These are phyloP conservation scores for Nigrospora oryzae DNA, from an alignment of 2,329 filamentous ascomycete species.

Conservation along the genomic window DNA sequence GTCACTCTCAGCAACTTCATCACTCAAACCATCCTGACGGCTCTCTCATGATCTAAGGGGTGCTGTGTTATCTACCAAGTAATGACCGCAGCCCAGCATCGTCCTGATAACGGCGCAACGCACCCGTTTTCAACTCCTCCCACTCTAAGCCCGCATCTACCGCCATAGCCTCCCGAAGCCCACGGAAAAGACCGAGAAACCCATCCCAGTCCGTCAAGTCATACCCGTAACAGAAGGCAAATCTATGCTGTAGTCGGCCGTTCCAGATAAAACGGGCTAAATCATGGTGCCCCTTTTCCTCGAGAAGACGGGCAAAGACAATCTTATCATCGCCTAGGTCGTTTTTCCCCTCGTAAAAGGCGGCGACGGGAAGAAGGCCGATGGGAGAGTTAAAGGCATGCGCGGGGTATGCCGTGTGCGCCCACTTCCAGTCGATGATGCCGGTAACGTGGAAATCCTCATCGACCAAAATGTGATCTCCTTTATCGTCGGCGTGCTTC, in stretches of 20 bases:
- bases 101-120: constrained; percentile 23
- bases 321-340: constrained; percentile 27
- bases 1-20: no score
- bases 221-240: constrained; percentile 32
- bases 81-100: constrained; percentile 6
- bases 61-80: not conserved
- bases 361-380: constrained; percentile 26
- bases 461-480: constrained; percentile 37
- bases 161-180: constrained; percentile 23
- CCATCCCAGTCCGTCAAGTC: constrained; percentile 31
- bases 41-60: no score
- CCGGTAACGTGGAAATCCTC: constrained; percentile 35
- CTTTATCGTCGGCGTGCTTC: constrained; percentile 39
- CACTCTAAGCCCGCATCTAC: constrained; percentile 25
- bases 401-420: constrained; percentile 23
- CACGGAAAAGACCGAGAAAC: constrained; percentile 30
- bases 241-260: constrained; percentile 27
- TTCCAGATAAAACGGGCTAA: constrained; percentile 26
- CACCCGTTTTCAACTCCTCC: constrained; percentile 26
- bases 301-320: constrained; percentile 22
- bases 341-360: constrained; percentile 29
- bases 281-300: constrained; percentile 23
- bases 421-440: constrained; percentile 36
- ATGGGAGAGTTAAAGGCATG: constrained; percentile 33
- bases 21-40: no score